Conservation (phyloP, 345 rosid species). For the Eucalyptus polyanthemos region DNA sequence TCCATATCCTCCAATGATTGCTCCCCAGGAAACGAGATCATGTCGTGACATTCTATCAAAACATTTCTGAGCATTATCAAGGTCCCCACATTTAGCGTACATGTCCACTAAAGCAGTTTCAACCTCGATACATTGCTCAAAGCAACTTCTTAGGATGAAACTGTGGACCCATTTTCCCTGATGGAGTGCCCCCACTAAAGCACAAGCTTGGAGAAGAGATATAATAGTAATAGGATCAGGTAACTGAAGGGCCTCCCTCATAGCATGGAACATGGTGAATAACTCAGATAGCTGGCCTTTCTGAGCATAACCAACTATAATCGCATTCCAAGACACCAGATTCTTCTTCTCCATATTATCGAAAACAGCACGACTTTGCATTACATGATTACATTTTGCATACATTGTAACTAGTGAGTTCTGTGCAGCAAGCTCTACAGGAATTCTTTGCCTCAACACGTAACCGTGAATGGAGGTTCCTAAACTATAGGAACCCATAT, state of each 20-base stretch:
- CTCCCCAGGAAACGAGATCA: conserved; percentile 58
- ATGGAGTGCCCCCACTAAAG: conserved; percentile 33
- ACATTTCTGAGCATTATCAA: conserved; percentile 53
- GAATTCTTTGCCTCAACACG: conserved; percentile 29
- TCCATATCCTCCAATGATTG: conserved; percentile 68
- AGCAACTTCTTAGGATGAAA: conserved; percentile 31
- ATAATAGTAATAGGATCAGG: conserved; percentile 57
- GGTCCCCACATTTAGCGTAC: conserved; percentile 70
- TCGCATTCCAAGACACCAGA: conserved; percentile 76
- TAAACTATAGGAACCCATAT: conserved; percentile 29
- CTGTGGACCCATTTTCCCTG: conserved; percentile 62
- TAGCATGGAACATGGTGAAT: conserved; percentile 32
- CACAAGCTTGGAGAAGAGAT: conserved; percentile 67
- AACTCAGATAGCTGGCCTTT: conserved; percentile 38
- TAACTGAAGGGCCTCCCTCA: conserved; percentile 20
- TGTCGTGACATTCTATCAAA: conserved; percentile 28
- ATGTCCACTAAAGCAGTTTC: conserved; percentile 65
- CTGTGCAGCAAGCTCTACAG: conserved; percentile 31
- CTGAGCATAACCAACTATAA: conserved; percentile 59
- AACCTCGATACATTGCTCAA: conserved; percentile 29
- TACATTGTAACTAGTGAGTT: conserved; percentile 76
- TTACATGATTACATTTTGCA: conserved; percentile 41
- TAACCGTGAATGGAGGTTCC: conserved; percentile 63
- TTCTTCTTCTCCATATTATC: conserved; percentile 35
- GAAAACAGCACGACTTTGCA: conserved; percentile 43